Conservation (phyloP, 2,329 filamentous ascomycete genomes). For the Phaeosphaeria sp. region DNA sequence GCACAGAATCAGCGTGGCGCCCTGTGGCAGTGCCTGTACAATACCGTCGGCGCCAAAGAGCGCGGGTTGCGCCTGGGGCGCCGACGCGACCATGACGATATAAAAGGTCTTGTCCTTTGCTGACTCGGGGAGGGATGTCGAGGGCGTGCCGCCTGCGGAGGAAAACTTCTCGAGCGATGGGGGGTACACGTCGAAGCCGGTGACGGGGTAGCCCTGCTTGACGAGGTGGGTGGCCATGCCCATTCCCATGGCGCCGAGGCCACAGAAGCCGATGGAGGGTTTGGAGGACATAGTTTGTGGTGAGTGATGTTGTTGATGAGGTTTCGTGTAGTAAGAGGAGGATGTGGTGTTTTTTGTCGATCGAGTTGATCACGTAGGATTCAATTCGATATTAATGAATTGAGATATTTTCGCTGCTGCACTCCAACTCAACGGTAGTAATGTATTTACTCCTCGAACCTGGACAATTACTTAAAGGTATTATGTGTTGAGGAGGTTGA, state of each 20-base stretch:
- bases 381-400: neutral
- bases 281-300: constrained; percentile 43
- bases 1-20: constrained; percentile 69
- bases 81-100: constrained; percentile 78
- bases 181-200: constrained; percentile 73
- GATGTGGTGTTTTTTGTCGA: neutral
- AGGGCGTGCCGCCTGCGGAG: constrained; percentile 65
- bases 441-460: no score
- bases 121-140: constrained; percentile 66
- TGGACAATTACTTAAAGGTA: neutral
- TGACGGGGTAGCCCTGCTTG: constrained; percentile 69
- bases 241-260: constrained; percentile 82
- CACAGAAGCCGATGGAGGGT: constrained; percentile 69
- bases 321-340: neutral
- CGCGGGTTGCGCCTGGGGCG: constrained; percentile 70
- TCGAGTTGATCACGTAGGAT: neutral
- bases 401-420: neutral
- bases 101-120: constrained; percentile 66
- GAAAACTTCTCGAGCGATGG: constrained; percentile 71
- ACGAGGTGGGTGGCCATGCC: constrained; percentile 80
- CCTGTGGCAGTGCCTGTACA: constrained; percentile 59
- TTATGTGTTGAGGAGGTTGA: neutral
- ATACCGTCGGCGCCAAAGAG: constrained; percentile 66
- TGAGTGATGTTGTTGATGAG: neutral
- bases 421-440: neutral